These are phyloP conservation scores for Metschnikowia continentalis DNA, from an alignment of 805 yeast species.

Conservation along the genomic window DNA sequence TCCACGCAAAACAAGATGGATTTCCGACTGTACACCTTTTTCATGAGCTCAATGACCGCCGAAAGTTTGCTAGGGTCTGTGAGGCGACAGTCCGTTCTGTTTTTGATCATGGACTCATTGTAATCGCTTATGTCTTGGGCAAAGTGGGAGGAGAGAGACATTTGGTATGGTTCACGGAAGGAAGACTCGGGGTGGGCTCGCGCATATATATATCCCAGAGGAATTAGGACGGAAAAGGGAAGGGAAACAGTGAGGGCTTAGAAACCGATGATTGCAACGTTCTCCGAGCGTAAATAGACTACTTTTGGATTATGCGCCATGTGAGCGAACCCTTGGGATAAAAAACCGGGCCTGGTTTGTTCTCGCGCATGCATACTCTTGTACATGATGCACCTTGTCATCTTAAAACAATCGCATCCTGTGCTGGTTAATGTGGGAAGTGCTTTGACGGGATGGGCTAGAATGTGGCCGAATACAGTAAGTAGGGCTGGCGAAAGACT, in stretches of 20 bases:
- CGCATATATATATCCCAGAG: not conserved
- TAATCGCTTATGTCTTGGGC: not conserved
- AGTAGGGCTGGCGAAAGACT: too few relatives aligned
- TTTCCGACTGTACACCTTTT: slow-evolving; percentile 17
- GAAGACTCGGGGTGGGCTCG: not conserved
- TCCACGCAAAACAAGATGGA: slow-evolving; percentile 21
- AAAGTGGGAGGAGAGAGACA: not conserved
- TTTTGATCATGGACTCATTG: not conserved
- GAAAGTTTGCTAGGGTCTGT: not conserved
- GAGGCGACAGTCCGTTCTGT: not conserved
- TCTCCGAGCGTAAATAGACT: too few relatives aligned
- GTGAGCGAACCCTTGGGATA: not conserved
- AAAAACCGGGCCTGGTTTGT: not conserved
- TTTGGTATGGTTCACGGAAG: not conserved
- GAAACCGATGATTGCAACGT: too few relatives aligned
- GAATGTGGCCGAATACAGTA: not conserved
- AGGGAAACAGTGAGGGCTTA: not conserved
- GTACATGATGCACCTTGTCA: not conserved
- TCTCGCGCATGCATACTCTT: not conserved
- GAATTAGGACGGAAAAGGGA: not conserved
- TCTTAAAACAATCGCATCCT: not conserved
- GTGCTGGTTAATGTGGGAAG: not conserved
- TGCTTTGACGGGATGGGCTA: not conserved
- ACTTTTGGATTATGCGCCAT: not conserved
- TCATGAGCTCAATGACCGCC: slow-evolving; percentile 9